These are phyloP conservation scores for Scheffersomyces titani DNA, from an alignment of 1,139 yeast species.

Conservation along the genomic window DNA sequence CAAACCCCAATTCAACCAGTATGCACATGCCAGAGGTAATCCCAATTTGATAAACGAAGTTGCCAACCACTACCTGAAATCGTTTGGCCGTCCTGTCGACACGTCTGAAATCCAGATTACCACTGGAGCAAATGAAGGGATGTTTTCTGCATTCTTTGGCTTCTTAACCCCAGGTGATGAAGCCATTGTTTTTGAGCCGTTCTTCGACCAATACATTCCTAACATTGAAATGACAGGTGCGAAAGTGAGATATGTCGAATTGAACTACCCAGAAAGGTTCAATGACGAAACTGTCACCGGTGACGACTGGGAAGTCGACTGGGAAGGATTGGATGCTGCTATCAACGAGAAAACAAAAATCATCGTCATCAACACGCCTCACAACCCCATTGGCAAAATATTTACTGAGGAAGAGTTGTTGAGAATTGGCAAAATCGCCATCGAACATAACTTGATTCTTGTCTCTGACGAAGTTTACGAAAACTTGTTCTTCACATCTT, in stretches of 20 bases:
- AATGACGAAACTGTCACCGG: constrained; percentile 67
- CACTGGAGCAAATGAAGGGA: constrained; percentile 97
- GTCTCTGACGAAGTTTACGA: constrained; percentile 96
- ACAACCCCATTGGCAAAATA: constrained; percentile 93
- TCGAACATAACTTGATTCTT: constrained; percentile 76
- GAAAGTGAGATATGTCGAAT: constrained; percentile 78
- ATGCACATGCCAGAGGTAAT: constrained; percentile 89
- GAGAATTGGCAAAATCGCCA: constrained; percentile 77
- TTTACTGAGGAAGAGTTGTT: constrained; percentile 72
- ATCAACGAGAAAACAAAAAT: constrained; percentile 77
- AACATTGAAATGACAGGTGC: constrained; percentile 95
- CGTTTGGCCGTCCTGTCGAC: constrained; percentile 60
- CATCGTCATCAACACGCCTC: constrained; percentile 89
- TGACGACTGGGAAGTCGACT: constrained; percentile 84
- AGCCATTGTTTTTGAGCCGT: constrained; percentile 96
- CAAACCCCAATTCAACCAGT: constrained; percentile 78
- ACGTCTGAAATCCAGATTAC: constrained; percentile 76
- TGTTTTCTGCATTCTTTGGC: constrained; percentile 81
- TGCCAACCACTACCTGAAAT: constrained; percentile 68
- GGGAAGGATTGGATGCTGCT: constrained; percentile 69
- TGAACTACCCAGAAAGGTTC: constrained; percentile 81
- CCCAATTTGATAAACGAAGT: constrained; percentile 71
- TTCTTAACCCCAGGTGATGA: constrained; percentile 88
- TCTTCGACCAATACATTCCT: constrained; percentile 93
- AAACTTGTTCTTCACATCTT: constrained; percentile 67